These are phyloP conservation scores for Baorangia bicolor DNA, from an alignment of 768 basidiomycete species.

Conservation along the genomic window DNA sequence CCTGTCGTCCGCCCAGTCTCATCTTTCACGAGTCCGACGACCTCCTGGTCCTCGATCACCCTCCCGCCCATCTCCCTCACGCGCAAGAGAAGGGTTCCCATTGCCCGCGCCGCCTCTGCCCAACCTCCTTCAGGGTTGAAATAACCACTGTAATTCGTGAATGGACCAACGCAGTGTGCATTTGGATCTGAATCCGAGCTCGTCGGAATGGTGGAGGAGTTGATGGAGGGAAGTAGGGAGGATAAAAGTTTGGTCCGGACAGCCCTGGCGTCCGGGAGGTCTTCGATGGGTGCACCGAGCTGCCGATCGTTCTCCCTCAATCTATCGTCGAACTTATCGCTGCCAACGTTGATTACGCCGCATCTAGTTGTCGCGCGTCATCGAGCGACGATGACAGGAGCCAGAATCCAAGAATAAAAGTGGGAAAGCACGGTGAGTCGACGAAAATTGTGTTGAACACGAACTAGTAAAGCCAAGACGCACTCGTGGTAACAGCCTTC, in stretches of 20 bases:
- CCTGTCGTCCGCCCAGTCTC: slow-evolving; percentile 47
- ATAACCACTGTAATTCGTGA: slow-evolving; percentile 48
- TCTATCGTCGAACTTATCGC: slow-evolving; percentile 44
- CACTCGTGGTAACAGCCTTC: slow-evolving; percentile 82
- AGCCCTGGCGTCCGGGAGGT: slow-evolving; percentile 15
- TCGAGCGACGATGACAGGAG: background rate
- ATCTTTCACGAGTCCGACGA: slow-evolving; percentile 45
- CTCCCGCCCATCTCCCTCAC: slow-evolving; percentile 61
- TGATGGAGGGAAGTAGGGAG: slow-evolving; percentile 1
- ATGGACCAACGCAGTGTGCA: slow-evolving; percentile 12
- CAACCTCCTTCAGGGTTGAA: slow-evolving; percentile 81
- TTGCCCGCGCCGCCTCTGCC: slow-evolving; percentile 73
- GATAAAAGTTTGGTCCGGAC: slow-evolving; percentile 19
- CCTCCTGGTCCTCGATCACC: slow-evolving; percentile 57
- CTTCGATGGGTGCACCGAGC: slow-evolving; percentile 50
- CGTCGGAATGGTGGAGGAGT: background rate
- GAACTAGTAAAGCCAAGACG: slow-evolving; percentile 25
- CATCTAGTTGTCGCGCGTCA: slow-evolving; percentile 13
- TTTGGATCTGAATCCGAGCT: background rate
- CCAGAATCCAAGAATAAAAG: background rate
- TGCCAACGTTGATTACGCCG: slow-evolving; percentile 27
- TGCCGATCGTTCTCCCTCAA: slow-evolving; percentile 64
- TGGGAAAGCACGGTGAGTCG: background rate
- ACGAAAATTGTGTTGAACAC: background rate
- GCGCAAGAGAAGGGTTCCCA: slow-evolving; percentile 50